Evolutionary conservation across 1,139 yeast genomes (phyloP), one percentile per base, ranked within the genome.

Genomic region (Pichia sorboxylosa): DNA sequence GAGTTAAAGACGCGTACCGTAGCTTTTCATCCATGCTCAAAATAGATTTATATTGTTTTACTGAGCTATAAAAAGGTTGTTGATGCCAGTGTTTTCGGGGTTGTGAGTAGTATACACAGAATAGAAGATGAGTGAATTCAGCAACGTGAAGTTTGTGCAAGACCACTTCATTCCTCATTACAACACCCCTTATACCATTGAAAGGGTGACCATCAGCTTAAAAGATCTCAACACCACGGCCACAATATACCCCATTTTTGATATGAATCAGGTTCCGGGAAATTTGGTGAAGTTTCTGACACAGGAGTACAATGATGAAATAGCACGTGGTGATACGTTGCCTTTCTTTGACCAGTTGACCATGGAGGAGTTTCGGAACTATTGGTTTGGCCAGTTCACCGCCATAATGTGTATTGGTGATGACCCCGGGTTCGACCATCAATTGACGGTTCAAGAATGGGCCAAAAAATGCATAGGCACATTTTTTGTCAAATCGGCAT

Each of bases 201-300:
- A 51, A 24, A 32, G 55, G 22, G 44, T 51, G n/a, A 82, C 94
- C 1, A 83, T 85, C 4, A 58, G 83, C 18, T 63, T 85, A 22
- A 79, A 82, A 51, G 96, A 87, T 54, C 90, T 90, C 9, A 87
- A 81, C 47, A 84, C 95, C 1, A 75, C 87, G 1, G 96, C 96
- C 1, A 85, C 96, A 5, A 77, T 87, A 39, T 84, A 84, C 49
- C 96, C 98, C 3, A 70, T 90, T 14, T 71, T 74, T 43, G 66
- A 73, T 17, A 64, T 75, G 0, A 70, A 66, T 17, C 53, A 58
- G 29, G 60, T 90, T 13, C 97, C 97, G 0, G 70, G 71, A 3
- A 92, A 85, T 0, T 62, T 90, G 17, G 55, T 84, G 30, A 80
- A 81, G 16, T 85, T 87, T 50, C 54, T 90, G 26, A 75, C 92